Evolutionary conservation across 2,329 filamentous ascomycete species (phyloP), one percentile per base, ranked within the genome.

Genomic region (Cadophora sp.): DNA sequence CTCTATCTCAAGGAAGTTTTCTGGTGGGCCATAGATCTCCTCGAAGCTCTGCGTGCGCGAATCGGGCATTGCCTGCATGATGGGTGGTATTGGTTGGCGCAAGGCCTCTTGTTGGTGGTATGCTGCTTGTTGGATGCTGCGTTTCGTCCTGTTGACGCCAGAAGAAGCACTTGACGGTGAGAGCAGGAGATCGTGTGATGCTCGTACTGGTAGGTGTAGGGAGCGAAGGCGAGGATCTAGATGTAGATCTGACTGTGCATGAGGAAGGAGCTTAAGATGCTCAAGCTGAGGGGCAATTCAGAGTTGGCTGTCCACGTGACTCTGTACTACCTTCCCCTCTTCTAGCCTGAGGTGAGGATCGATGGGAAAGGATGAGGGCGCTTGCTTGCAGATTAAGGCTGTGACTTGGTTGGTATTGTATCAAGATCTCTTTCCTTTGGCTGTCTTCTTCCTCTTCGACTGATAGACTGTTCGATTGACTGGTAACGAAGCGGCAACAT

Each of bases 1-100:
- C 85, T 99, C 96, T 71, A 99, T 97, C 84, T 99, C 96, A 64
- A 99, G 87, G 79, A 98, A 97, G 84, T 99, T 99, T 85, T 99
- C 96, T 6, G 96, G 96, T 58, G 95, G 93, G 16, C 94, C 96
- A 81, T 99, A 99, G 79, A 98, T 97, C 85, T 99, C 96, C 82
- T 99, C 96, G 78, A 97, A 98, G 78, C 91, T 96, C 84, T 99
- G 96, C 81, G 92, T 89, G 76, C 94, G 92, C 73, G 91, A 88
- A 77, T 90, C 88, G 58, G 88, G 88, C 83, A 90, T 87, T 70
- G 87, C 85, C 80, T 89, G 86, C 83, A 90, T 84, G 76, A 63
- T 73, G 66, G 71, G 69, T 59, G 61, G 67, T 63, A 59, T 53
- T 65, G 59, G 66, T 63, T 65, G 66, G 66, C 68, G 66, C 62